These are phyloP conservation scores for Albophoma yamanashiensis DNA, from an alignment of 2,329 filamentous ascomycete species.

Conservation along the genomic window DNA sequence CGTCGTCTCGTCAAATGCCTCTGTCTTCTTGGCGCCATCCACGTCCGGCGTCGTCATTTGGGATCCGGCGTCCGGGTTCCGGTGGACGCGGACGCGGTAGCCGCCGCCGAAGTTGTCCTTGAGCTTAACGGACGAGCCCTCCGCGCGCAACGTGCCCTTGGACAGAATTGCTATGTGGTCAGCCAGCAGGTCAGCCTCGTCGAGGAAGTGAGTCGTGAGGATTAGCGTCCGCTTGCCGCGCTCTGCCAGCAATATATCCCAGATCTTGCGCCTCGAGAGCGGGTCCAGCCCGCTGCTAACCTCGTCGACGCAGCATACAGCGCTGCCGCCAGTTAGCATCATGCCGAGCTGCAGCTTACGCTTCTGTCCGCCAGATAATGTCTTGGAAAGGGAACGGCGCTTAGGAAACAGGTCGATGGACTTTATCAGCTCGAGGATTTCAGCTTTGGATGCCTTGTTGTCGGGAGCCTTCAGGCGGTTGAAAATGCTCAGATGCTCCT, in stretches of 20 bases:
- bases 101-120: constrained; percentile 76
- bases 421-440: constrained; percentile 52
- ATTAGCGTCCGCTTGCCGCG: constrained; percentile 74
- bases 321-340: constrained; percentile 87
- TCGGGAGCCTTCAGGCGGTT: constrained; percentile 64
- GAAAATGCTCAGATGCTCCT: constrained; percentile 77
- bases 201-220: constrained; percentile 85
- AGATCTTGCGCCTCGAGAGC: constrained; percentile 77
- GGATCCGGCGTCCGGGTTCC: constrained; percentile 35
- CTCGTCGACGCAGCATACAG: constrained; percentile 84
- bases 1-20: constrained; percentile 58
- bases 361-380: constrained; percentile 84
- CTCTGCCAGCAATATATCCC: constrained; percentile 85
- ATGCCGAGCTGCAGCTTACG: constrained; percentile 85
- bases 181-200: constrained; percentile 82
- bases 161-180: constrained; percentile 85
- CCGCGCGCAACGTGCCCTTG: constrained; percentile 69
- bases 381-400: constrained; percentile 58
- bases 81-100: constrained; percentile 69
- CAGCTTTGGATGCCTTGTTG: constrained; percentile 41
- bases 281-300: constrained; percentile 85
- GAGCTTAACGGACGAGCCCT: constrained; percentile 76
- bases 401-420: constrained; percentile 70
- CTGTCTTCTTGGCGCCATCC: constrained; percentile 43
- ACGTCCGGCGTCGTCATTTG: constrained; percentile 39